Conservation (phyloP, 2,329 filamentous ascomycete species). For the Gnomoniopsis smithogilvyi region DNA sequence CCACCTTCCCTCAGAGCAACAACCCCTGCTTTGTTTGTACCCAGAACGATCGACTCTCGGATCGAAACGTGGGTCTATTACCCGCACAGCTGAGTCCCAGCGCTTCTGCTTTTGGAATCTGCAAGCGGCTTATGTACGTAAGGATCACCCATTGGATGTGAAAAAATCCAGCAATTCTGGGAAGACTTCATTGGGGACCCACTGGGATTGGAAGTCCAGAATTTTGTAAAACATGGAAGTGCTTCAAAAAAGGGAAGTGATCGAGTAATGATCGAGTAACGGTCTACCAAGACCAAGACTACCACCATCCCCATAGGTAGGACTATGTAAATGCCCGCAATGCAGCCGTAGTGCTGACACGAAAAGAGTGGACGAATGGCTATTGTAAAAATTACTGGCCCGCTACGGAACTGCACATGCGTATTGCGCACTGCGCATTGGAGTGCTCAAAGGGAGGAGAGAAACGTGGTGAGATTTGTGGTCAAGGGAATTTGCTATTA, state of each 20-base stretch:
- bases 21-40: background rate
- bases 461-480: background rate
- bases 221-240: conserved; percentile 1
- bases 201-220: background rate
- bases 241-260: background rate
- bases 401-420: background rate
- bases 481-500: conserved; percentile 6
- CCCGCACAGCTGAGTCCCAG: conserved; percentile 2
- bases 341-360: background rate
- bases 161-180: background rate
- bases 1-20: too few relatives aligned
- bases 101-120: conserved; percentile 14
- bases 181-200: background rate
- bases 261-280: conserved; percentile 15
- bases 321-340: background rate
- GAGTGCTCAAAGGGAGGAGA: background rate
- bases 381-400: too few relatives aligned
- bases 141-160: conserved; percentile 2
- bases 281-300: background rate
- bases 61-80: conserved; percentile 9
- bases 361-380: too few relatives aligned
- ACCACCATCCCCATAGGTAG: too few relatives aligned
- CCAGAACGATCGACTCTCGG: conserved; percentile 12
- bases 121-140: conserved; percentile 16
- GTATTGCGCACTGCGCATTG: background rate